These are phyloP conservation scores for Choricystis sp. DNA, from an alignment of 139 green algal genomes.

Conservation along the genomic window DNA sequence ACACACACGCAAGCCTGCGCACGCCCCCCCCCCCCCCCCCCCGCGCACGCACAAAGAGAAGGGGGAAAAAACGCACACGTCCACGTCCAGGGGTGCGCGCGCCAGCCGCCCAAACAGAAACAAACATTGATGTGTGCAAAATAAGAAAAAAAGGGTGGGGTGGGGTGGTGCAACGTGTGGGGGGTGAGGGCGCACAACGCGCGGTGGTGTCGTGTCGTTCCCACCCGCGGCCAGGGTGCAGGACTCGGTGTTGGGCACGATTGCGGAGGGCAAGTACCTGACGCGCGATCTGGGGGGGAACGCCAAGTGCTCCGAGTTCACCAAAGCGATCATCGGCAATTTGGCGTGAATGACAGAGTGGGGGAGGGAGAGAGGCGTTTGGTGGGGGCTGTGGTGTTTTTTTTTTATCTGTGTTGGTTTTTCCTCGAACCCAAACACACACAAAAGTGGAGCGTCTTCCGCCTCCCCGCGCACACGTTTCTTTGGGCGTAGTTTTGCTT, in stretches of 20 bases:
- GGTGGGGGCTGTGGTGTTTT: not conserved
- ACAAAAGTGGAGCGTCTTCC: not conserved
- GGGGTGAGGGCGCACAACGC: too few relatives aligned
- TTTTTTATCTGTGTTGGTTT: not conserved
- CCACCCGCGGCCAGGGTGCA: slow-evolving; percentile 44
- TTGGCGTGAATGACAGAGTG: slow-evolving; percentile 11
- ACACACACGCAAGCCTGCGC: not conserved
- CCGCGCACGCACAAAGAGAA: too few relatives aligned
- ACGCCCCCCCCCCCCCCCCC: too few relatives aligned
- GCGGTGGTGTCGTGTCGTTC: too few relatives aligned
- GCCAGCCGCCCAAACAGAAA: too few relatives aligned
- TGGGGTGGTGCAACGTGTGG: too few relatives aligned
- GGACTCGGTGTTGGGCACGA: slow-evolving; percentile 49
- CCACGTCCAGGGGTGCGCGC: too few relatives aligned
- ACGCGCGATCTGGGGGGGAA: slow-evolving; percentile 78
- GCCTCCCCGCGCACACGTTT: not conserved
- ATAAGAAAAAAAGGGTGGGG: too few relatives aligned
- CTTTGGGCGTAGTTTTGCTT: too few relatives aligned
- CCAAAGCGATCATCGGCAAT: slow-evolving; percentile 73
- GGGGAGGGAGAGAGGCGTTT: not conserved
- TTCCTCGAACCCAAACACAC: not conserved
- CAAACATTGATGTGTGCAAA: too few relatives aligned
- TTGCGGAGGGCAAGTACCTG: slow-evolving; percentile 70
- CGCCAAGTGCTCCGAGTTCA: slow-evolving; percentile 65
- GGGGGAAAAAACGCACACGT: too few relatives aligned